Evolutionary conservation across 768 basidiomycete genomes (phyloP), one percentile per base, ranked within the genome.

Genomic region (Tricholoma sp.): DNA sequence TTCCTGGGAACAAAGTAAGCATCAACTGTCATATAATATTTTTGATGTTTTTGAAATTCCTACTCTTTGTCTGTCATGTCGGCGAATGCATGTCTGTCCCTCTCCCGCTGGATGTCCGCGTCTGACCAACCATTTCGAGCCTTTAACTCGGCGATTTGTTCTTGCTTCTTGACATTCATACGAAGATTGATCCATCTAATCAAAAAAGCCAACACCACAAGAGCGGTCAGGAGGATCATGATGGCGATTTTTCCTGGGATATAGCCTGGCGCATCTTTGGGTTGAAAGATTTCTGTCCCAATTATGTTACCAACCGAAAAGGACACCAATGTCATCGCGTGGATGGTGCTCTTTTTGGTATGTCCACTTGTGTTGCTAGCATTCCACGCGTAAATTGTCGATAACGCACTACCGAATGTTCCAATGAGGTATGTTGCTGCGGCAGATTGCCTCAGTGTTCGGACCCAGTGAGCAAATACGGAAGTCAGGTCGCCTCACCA

Each of bases 311-410:
- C 82, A 17, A 82, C 57, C 49, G 76, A 74, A 63, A 85, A 84
- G 0, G 80, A 69, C 4, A 75, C 74, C 18, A 85, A 67, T 2
- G 82, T 85, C 76, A 84, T 73, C 4, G 82, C 79, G 54, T 85
- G 85, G 60, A 85, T 76, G 1, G 84, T 85, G 57, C 81, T 79
- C 72, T 86, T 88, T 74, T 88, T 86, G 6, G 84, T 86, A 52
- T 84, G 81, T 0, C 83, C 83, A 33, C 78, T 78, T 0, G 80
- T 85, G 65, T 87, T 85, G 53, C 79, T 80, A 6, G 84, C 81
- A 52, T 85, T 84, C 60, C 82, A 86, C 0, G 85, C 83, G 55
- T 86, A 86, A 10, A 86, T 73, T 0, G 79, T 76, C 0, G 84
- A 79, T 9, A 87, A 66, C 0, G 82, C 80, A 51, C 80, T 82